Base-by-base conservation (phyloP, 805 yeast species). In the Candida insectorum region DNA sequence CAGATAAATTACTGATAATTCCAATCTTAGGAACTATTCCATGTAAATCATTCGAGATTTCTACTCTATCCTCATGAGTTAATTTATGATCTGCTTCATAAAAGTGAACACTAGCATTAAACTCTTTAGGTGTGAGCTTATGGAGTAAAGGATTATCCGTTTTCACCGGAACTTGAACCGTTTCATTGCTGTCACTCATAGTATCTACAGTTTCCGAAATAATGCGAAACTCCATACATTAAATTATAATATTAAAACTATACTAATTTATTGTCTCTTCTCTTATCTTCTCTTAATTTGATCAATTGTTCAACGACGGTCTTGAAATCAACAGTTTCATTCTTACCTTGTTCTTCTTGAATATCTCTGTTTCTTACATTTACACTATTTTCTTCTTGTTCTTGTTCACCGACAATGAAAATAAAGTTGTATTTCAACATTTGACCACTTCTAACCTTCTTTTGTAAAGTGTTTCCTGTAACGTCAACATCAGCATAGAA, bases 381-480 rank as follows among this genome's bases (percentile, higher is more conserved):
- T 49, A 93, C 99, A 47, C 89, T 73, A 44, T 75, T 63, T 48
- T 79, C 76, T 44, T 68, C 67, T 71, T 83, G 76, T 70, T 93
- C 99, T 55, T 86, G 88, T 59, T 85, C 96, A 64, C 99, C 99
- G 46, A 93, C 98, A 60, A 88, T 85, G 64, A 91, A 88, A 56
- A 91, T 85, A 68, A 88, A 93, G 75, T 93, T 93, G 71, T 88
- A 93, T 65, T 85, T 88, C 69, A 82, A 80, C 57, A 91, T 57
- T 75, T 93, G 97, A 54, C 97, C 98, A 50, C 77, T 85, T 77
- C 98, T 87, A 41, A 93, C 88, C 81, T 93, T 93, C 91, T 93
- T 93, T 63, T 85, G 96, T 63, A 93, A 75, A 36, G 99, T 93
- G 75, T 93, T 91, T 69, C 96, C 97, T 31, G 89, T 75, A 39